These are phyloP conservation scores for Lipomyces sp. DNA, from an alignment of 805 yeast genomes.

Conservation along the genomic window DNA sequence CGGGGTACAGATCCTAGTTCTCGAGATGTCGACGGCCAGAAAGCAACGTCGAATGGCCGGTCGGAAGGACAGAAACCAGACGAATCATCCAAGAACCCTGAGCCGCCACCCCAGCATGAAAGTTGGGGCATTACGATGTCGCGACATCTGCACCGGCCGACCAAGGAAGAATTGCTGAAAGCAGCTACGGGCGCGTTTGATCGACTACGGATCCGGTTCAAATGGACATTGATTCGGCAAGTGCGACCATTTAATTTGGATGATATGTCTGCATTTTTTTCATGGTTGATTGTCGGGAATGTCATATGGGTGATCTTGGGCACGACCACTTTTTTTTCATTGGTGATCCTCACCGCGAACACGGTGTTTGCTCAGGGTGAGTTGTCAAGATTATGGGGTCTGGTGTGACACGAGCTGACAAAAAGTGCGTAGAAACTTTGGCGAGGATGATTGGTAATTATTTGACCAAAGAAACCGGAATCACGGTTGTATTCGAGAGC, in stretches of 20 bases:
- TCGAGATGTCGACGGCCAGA: background rate
- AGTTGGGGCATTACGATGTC: constrained; percentile 31
- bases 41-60: background rate
- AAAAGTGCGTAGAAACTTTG: constrained; percentile 58
- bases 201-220: constrained; percentile 55
- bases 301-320: constrained; percentile 77
- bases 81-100: background rate
- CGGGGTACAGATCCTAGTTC: background rate
- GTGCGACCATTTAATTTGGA: constrained; percentile 89
- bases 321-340: constrained; percentile 89
- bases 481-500: constrained; percentile 85
- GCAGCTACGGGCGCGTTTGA: constrained; percentile 51
- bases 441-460: constrained; percentile 82
- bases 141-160: constrained; percentile 37
- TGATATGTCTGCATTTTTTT: constrained; percentile 84
- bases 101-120: background rate
- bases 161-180: constrained; percentile 52
- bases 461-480: constrained; percentile 79
- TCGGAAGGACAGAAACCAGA: background rate
- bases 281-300: constrained; percentile 92
- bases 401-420: background rate
- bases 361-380: constrained; percentile 76
- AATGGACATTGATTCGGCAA: constrained; percentile 77
- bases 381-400: background rate
- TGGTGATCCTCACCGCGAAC: constrained; percentile 74